Base-by-base conservation (phyloP, 2,329 filamentous ascomycete genomes). In the Bipolaris cookei region DNA sequence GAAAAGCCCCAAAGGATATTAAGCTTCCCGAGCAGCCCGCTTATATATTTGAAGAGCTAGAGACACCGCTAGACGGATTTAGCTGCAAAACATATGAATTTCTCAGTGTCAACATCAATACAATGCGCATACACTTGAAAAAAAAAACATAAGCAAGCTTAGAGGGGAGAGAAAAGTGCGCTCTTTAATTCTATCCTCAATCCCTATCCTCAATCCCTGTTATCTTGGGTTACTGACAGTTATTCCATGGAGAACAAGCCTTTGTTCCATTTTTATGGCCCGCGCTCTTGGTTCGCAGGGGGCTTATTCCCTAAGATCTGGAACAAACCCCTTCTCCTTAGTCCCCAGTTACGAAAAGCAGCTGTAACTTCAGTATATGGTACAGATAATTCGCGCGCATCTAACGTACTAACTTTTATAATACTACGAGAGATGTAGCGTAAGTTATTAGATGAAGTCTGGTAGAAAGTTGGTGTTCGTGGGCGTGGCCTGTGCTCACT, bases 361-460 rank as follows among this genome's bases (percentile, higher is more conserved):
- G 41, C 41, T 43, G n/a, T 4, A 28, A 43, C 25, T 43, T 43
- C 5, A 43, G 20, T 43, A 5, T 5, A 43, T 43, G 13, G 1
- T 28, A 43, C 18, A 43, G 10, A 14, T 43, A 3, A 43, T 25
- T 43, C 18, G 20, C 41, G 41, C 41, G 41, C 25, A 43, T 11
- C 41, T 43, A 43, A 13, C 10, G 20, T 7, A 43, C 41, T 43
- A 25, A 3, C 41, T 43, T 43, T 43, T 43, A 21, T 25, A 25
- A 4, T 43, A 25, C 18, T 43, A 43, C 25, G n/a, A 43, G 3
- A 43, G 18, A 43, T 43, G 18, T 43, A 43, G 41, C 20, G 41
- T 7, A 28, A 43, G n/a, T n/a, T n/a, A n/a, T n/a, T n/a, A n/a
- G 41, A 43, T 43, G 13, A 43, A 43, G 41, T 43, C 41, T 43